Evolutionary conservation across 208 protist species (phyloP), one percentile per base, ranked within the genome.

Genomic region (Crithidia acanthocephali): DNA sequence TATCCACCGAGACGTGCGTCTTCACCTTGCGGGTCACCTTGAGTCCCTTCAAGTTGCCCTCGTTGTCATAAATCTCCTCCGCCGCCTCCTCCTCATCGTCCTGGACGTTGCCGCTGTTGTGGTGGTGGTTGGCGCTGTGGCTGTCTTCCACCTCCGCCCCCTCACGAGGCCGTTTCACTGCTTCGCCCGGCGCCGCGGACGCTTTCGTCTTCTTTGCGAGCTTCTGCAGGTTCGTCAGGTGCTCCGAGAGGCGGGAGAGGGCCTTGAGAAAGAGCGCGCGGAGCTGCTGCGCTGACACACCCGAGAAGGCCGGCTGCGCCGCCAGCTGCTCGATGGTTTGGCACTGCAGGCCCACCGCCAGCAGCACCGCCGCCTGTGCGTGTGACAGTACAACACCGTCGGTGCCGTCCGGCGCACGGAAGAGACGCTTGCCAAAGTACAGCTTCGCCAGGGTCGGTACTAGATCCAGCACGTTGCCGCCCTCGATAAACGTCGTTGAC

Each of bases 381-480:
- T 92, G 79, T 6, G 90, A 90, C 15, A 99, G 75, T 51, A 90
- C 79, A 2, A 98, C 92, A 20, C 92, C 92, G 35, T 89, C 84
- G 18, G 79, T 79, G 30, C 91, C 87, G 63, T 94, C 88, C 3
- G 90, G 88, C 4, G 79, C 50, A 6, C 73, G 76, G 64, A 85
- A 76, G 20, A 95, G 66, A n/a, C 35, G 50, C 32, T 86, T 76
- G 20, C 65, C 72, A 81, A 99, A 99, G 80, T 97, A 98, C 16
- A 98, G 45, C 60, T 78, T 66, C 20, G 98, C 97, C 13, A 99
- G 42, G 30, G 60, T 35, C 10, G 98, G 98, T 8, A 99, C 42
- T 2, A 99, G 78, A 72, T 99, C 98, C 5, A 99, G 73, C 55
- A 99, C 89, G 16, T 99, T 94, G 61, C 98, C 98, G 33, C 88